Percentiles rank a stretch among this genome's conserved stretches.
These are phyloP conservation scores for Chaetoceros muelleri DNA, from an alignment of 108 stramenopile genomes.

Conservation along the genomic window DNA sequence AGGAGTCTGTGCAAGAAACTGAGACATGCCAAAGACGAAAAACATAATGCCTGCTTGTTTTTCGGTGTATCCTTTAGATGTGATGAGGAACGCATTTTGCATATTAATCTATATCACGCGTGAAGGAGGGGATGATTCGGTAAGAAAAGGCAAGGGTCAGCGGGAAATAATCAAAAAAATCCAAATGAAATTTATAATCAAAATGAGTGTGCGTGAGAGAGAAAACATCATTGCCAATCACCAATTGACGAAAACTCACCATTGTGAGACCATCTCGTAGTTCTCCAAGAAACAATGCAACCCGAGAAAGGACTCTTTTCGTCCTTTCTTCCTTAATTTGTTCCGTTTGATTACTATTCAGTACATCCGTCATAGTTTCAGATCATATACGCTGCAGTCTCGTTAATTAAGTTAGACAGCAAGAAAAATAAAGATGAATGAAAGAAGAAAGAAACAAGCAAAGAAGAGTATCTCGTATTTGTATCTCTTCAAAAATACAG, in stretches of 20 bases:
- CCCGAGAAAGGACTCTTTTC: slow-evolving; percentile 10
- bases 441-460: too few species aligned
- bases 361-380: too few species aligned
- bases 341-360: too few species aligned
- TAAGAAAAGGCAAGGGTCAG: background rate
- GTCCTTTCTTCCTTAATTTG: background rate
- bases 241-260: slow-evolving; percentile 18
- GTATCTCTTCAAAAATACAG: too few species aligned
- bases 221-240: background rate
- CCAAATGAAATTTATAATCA: background rate
- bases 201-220: background rate
- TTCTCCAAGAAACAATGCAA: slow-evolving; percentile 82
- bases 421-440: too few species aligned
- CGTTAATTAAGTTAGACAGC: too few species aligned
- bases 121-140: background rate
- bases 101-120: slow-evolving; percentile 55
- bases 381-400: too few species aligned
- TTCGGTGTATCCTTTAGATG: slow-evolving; percentile 65
- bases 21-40: slow-evolving; percentile 84
- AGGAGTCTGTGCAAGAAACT: slow-evolving; percentile 82
- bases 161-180: background rate
- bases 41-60: slow-evolving; percentile 83
- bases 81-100: slow-evolving; percentile 82
- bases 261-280: slow-evolving; percentile 84
- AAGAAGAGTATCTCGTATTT: too few species aligned